Percentiles rank a stretch among this genome's conserved stretches.
Conservation (phyloP, 2,329 filamentous ascomycete genomes). For the Fusarium sacchari region DNA sequence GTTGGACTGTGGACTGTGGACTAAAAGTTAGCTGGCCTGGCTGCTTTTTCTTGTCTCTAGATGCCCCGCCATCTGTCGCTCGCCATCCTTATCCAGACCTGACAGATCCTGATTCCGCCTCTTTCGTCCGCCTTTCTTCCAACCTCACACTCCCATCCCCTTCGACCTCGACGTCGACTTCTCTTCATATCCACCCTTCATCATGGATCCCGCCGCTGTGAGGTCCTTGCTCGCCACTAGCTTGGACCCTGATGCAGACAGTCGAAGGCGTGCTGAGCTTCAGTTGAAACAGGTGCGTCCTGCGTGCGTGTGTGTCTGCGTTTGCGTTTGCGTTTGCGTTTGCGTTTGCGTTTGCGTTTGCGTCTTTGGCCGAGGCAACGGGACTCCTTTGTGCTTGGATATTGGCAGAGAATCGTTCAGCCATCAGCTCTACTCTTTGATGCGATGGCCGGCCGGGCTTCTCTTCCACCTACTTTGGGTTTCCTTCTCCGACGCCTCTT, state of each 20-base stretch:
- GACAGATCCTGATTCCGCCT: slow-evolving; percentile 46
- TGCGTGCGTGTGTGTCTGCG: no score
- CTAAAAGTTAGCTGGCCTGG: slow-evolving; percentile 9
- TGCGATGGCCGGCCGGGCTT: background rate
- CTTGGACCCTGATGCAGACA: slow-evolving; percentile 78
- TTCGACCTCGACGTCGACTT: slow-evolving; percentile 42
- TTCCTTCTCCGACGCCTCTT: slow-evolving; percentile 18
- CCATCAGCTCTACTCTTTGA: background rate
- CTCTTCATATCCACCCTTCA: slow-evolving; percentile 35
- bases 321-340: slow-evolving; percentile 4
- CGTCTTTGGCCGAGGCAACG: slow-evolving; percentile 12
- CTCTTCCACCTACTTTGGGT: background rate
- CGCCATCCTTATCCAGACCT: slow-evolving; percentile 43
- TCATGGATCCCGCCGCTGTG: slow-evolving; percentile 80
- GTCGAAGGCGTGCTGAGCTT: slow-evolving; percentile 79
- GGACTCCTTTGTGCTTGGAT: slow-evolving; percentile 6
- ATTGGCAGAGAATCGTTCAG: background rate
- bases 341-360: slow-evolving; percentile 16
- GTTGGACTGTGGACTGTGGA: slow-evolving; percentile 36
- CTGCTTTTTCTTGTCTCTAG: slow-evolving; percentile 39
- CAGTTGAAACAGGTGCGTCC: slow-evolving; percentile 81
- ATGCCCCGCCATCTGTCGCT: slow-evolving; percentile 46
- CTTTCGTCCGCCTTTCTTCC: slow-evolving; percentile 33
- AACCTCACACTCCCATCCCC: slow-evolving; percentile 36
- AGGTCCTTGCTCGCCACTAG: slow-evolving; percentile 81